Base-by-base conservation (phyloP, 164 flowering plant species). In the Magnolia changhungtana region DNA sequence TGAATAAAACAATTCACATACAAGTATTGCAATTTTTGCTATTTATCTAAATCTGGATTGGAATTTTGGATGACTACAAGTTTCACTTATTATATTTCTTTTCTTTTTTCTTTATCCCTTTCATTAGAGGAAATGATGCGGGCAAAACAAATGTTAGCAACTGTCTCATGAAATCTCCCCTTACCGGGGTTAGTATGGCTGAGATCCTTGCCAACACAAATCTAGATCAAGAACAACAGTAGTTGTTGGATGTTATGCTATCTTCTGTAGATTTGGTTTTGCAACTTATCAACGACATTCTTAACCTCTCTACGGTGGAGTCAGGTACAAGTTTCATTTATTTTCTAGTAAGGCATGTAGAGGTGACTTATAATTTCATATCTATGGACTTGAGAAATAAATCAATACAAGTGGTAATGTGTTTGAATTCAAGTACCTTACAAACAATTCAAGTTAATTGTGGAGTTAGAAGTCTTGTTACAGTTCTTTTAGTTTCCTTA, bases 141-240 rank as follows among this genome's bases (percentile, higher is more conserved):
- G 77, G 98, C 98, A 73, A 95, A 95, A 82, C 97, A 95, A 84
- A 89, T 95, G 92, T 85, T 95, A 13, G 98, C 98, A 70, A 95
- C 99, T 95, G 99, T 93, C 98, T 55, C 99, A 96, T 85, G 99
- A 96, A 87, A 81, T 93, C 99, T 76, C 99, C 99, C 51, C 82
- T 96, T 23, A 86, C 97, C 13, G 99, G 99, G 51, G 98, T 96
- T 67, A 88, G 99, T 84, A 92, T 95, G 90, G 91, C 98, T 49
- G 98, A 93, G 85, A 89, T 95, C 82, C 94, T 95, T 65, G 79
- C 95, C 76, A 88, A 85, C 63, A 84, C 98, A 37, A 91, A 83
- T 74, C 87, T 95, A 73, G 96, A 95, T 71, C 79, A 65, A 69
- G 95, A 95, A 78, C 99, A 95, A 83, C 74, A 87, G 21, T 91